These are phyloP conservation scores for Vitis hybrid DNA, from an alignment of 177 flowering plant species.

Conservation along the genomic window DNA sequence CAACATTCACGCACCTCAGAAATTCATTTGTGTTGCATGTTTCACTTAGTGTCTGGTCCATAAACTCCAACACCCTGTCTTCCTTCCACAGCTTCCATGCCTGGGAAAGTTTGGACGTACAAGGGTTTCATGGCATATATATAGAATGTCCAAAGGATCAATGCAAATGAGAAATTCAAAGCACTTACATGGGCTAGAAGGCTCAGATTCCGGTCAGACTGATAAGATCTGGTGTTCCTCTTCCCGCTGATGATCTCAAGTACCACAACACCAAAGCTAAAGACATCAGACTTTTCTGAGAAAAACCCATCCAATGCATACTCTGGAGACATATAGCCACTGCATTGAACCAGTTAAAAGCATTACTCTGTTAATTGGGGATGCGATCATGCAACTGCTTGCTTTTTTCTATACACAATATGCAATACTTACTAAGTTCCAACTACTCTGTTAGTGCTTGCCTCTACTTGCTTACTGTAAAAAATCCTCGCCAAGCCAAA, in stretches of 20 bases:
- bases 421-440: neutral
- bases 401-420: neutral
- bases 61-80: slow-evolving; percentile 11
- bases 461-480: no score
- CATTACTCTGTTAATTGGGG: no score
- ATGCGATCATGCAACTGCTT: neutral
- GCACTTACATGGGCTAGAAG: neutral
- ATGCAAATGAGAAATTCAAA: neutral
- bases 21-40: slow-evolving; percentile 6
- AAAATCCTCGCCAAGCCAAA: neutral
- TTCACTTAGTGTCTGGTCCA: slow-evolving; percentile 14
- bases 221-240: no score
- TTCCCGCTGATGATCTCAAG: neutral
- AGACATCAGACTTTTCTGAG: no score
- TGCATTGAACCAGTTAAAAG: no score
- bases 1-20: no score
- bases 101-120: neutral
- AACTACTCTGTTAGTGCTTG: no score
- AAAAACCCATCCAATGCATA: no score
- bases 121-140: neutral
- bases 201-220: neutral
- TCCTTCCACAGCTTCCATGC: slow-evolving; percentile 22
- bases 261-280: no score
- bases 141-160: neutral
- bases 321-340: no score